Conservation (phyloP, 2,329 filamentous ascomycete species). For the Neonectria sp. region DNA sequence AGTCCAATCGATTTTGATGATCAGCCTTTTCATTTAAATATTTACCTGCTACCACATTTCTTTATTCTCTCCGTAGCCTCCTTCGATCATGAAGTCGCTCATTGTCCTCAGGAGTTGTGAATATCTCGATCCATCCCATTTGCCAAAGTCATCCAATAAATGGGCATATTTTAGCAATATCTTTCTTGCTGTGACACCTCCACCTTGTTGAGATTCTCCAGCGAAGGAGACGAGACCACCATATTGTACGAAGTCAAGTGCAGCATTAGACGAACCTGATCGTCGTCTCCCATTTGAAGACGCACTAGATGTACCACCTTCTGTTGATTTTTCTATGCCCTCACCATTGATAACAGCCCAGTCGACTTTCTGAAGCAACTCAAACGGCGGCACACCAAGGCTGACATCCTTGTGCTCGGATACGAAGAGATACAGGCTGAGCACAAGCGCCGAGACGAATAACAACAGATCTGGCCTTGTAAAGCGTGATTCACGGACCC, state of each 20-base stretch:
- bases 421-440: constrained; percentile 24
- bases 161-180: constrained; percentile 27
- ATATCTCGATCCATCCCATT: constrained; percentile 27
- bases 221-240: constrained; percentile 12
- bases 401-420: not conserved
- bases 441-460: constrained; percentile 27
- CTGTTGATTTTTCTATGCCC: not conserved
- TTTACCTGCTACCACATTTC: too few species aligned
- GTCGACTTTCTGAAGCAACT: constrained; percentile 13
- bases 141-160: constrained; percentile 26
- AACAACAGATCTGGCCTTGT: constrained; percentile 24
- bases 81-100: constrained; percentile 6
- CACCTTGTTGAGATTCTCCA: constrained; percentile 11
- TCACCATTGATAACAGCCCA: constrained; percentile 7
- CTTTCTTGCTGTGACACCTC: constrained; percentile 14
- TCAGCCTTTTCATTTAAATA: too few species aligned
- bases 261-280: not conserved
- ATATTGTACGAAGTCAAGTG: not conserved
- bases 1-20: too few species aligned
- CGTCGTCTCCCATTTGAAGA: not conserved
- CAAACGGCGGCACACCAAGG: not conserved
- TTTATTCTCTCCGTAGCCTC: not conserved
- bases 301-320: not conserved
- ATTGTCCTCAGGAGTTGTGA: constrained; percentile 23
- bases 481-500: constrained; percentile 22